Evolutionary conservation across 306 rosid genomes (phyloP).

Genomic region (cucumber (Cucumis sativus)): Cucumber_9930_V3 NC_026659.2:25050501-25051000

Average conservation of each 20-base stretch:
- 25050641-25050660: constrained; percentile 97
- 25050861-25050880: constrained; percentile 99
- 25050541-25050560: not conserved
- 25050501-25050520: not conserved
- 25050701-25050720: not conserved
- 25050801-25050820: constrained; percentile 5
- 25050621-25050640: constrained; percentile 94
- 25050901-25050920: not conserved
- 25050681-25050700: constrained; percentile 80
- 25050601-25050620: constrained; percentile 98
- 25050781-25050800: not conserved
- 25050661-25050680: constrained; percentile 90
- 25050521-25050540: not conserved
- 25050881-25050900: constrained; percentile 27
- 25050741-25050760: not conserved
- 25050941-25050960: not conserved
- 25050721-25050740: constrained; percentile 4
- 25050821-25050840: constrained; percentile 92
- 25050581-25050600: constrained; percentile 25
- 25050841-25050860: constrained; percentile 96
- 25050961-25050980: constrained; percentile 33
- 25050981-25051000: constrained; percentile 71
- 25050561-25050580: not conserved
- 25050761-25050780: not conserved
- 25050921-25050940: not conserved